Evolutionary conservation across 2,329 filamentous ascomycete species (phyloP).

Genomic region (Penicillium aurantiogriseum): DNA sequence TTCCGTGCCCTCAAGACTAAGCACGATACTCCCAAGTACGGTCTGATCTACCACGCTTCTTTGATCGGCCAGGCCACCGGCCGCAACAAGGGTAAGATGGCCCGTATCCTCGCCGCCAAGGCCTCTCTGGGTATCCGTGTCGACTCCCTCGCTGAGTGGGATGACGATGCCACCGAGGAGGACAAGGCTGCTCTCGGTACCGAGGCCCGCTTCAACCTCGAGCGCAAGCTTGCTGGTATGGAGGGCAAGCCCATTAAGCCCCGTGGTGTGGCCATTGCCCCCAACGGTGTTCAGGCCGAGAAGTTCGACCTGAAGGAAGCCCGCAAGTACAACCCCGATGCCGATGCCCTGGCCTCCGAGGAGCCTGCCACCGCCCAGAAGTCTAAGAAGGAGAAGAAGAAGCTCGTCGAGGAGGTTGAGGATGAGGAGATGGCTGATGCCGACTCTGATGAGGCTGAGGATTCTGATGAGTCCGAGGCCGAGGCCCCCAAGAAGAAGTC

Average conservation of each 20-base stretch:
- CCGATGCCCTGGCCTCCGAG: slow-evolving; percentile 75
- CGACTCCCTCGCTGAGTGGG: slow-evolving; percentile 80
- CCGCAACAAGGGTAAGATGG: slow-evolving; percentile 99
- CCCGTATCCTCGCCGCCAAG: slow-evolving; percentile 92
- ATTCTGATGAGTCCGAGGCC: slow-evolving; percentile 32
- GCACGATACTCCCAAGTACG: slow-evolving; percentile 98
- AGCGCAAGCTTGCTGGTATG: slow-evolving; percentile 55
- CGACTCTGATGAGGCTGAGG: slow-evolving; percentile 36
- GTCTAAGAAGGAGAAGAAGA: slow-evolving; percentile 43
- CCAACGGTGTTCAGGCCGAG: slow-evolving; percentile 66
- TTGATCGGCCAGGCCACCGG: slow-evolving; percentile 95
- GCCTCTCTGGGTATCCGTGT: slow-evolving; percentile 89
- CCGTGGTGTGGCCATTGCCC: slow-evolving; percentile 71
- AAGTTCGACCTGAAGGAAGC: slow-evolving; percentile 86
- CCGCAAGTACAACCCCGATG: slow-evolving; percentile 90
- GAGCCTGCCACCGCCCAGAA: slow-evolving; percentile 49
- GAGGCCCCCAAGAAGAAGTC: slow-evolving; percentile 33
- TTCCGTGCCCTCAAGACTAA: slow-evolving; percentile 99
- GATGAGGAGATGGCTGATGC: slow-evolving; percentile 48
- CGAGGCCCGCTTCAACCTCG: slow-evolving; percentile 49
- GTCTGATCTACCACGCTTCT: slow-evolving; percentile 87
- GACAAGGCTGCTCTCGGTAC: slow-evolving; percentile 81
- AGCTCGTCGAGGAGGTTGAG: slow-evolving; percentile 47
- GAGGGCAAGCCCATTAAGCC: slow-evolving; percentile 88
- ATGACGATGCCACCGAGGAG: slow-evolving; percentile 78